phyloP scores from a whole-genome alignment of 2,329 filamentous ascomycete species.

The Neonectria sp. region DNA sequence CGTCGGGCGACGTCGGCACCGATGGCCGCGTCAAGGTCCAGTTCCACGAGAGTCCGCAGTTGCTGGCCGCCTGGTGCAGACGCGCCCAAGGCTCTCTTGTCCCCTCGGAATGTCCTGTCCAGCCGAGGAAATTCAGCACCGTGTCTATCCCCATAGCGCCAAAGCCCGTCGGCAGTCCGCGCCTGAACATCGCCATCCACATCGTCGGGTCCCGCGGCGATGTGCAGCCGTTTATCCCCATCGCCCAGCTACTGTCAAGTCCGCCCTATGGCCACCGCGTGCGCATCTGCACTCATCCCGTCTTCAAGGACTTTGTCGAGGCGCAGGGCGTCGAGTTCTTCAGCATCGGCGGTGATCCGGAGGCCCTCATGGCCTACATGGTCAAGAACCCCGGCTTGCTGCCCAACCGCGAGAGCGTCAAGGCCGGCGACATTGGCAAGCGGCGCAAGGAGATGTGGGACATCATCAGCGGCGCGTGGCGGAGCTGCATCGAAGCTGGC shows the following conservation, averaged over 20 bases:
- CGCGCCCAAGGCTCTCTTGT: slow-evolving; percentile 38
- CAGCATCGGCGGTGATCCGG: slow-evolving; percentile 70
- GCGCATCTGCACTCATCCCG: slow-evolving; percentile 69
- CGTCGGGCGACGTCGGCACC: slow-evolving; percentile 46
- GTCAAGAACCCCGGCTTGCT: slow-evolving; percentile 57
- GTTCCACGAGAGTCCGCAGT: slow-evolving; percentile 49
- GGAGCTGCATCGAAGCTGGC: slow-evolving; percentile 55
- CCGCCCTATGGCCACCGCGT: slow-evolving; percentile 65
- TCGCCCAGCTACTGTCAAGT: slow-evolving; percentile 62
- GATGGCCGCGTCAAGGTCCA: slow-evolving; percentile 52
- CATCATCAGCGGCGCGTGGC: slow-evolving; percentile 56
- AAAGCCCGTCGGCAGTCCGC: slow-evolving; percentile 38
- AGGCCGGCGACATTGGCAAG: slow-evolving; percentile 54
- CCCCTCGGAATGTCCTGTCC: slow-evolving; percentile 18
- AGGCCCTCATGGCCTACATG: slow-evolving; percentile 62
- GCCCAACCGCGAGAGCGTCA: slow-evolving; percentile 54
- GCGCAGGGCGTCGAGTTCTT: slow-evolving; percentile 70
- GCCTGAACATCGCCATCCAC: slow-evolving; percentile 52
- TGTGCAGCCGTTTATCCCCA: slow-evolving; percentile 70
- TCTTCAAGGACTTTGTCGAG: slow-evolving; percentile 68
- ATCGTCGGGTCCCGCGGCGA: slow-evolving; percentile 53
- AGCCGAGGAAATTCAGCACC: slow-evolving; percentile 40
- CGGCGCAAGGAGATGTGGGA: slow-evolving; percentile 54
- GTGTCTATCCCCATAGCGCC: slow-evolving; percentile 34
- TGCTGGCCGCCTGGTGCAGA: slow-evolving; percentile 46